Evolutionary conservation across 2,329 filamentous ascomycete genomes (phyloP), one percentile per base, ranked within the genome.

Genomic region (Aspergillus udagawae): DNA sequence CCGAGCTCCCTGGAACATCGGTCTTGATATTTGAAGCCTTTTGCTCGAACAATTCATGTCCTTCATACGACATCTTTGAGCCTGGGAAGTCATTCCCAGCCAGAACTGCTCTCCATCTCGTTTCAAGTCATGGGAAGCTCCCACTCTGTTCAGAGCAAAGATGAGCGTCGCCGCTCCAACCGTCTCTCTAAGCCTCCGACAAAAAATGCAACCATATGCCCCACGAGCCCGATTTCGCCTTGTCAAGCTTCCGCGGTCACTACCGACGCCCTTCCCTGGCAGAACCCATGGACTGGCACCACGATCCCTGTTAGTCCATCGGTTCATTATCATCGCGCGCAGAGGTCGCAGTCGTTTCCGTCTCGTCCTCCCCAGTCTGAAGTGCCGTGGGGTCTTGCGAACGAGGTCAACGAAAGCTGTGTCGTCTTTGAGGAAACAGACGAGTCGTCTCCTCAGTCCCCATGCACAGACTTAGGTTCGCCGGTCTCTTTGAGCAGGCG

Each of bases 181-280:
- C 71, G 72, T 54, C 63, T 75, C 38, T 74, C 73, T 42, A 76
- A 75, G 49, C 70, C 73, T 29, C 63, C 67, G n/a, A 68, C 68
- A 12, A 72, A 66, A 48, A 63, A 63, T 47, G 57, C 64, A 27
- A 56, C 52, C 10, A 48, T 64, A 21, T 56, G 48, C 51, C 51
- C 57, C 25, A 42, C 52, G 20, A 59, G 52, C 28, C 51, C 61
- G 23, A 63, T 54, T 50, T 52, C 60, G 21, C 56, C 65, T n/a
- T 55, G 52, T 38, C 56, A 60, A 47, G 45, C 57, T 20, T 50
- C 54, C 17, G 44, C 10, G 44, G 21, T 32, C 44, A 49, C 21
- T 44, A 51, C 2, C 50, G 51, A 45, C 54, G 61, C n/a, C 54
- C 59, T 25, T 54, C 51, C 61, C 27, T 73, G 70, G 71, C 69